phyloP scores from a whole-genome alignment of 495 filamentous ascomycete species.

The Xylaria castorea region DNA sequence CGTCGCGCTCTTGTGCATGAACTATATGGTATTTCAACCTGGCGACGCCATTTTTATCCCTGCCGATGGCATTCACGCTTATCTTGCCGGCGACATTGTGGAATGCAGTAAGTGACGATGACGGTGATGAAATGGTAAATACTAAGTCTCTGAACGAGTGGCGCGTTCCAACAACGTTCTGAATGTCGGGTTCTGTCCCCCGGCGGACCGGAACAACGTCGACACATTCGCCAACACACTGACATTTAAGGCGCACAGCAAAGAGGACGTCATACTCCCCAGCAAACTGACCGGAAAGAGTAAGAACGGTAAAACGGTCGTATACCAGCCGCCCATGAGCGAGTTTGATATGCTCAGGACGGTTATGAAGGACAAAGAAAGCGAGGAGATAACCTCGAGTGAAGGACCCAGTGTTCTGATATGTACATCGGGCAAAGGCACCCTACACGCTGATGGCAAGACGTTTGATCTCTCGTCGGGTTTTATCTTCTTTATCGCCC shows the following conservation, averaged over 20 bases:
- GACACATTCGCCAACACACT: conserved; percentile 67
- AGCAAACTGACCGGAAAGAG: conserved; percentile 58
- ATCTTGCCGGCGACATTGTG: conserved; percentile 78
- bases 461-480: conserved; percentile 66
- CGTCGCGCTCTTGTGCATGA: conserved; percentile 74
- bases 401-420: conserved; percentile 71
- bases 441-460: conserved; percentile 62
- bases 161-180: conserved; percentile 81
- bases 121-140: neutral
- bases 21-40: conserved; percentile 69
- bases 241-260: conserved; percentile 65
- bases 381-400: conserved; percentile 62
- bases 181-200: conserved; percentile 76
- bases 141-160: conserved; percentile 46
- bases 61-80: conserved; percentile 80
- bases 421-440: conserved; percentile 66
- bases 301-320: conserved; percentile 62
- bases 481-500: conserved; percentile 72
- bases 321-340: conserved; percentile 71
- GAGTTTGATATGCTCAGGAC: conserved; percentile 76
- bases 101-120: conserved; percentile 63
- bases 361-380: conserved; percentile 61
- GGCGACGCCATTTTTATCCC: conserved; percentile 78
- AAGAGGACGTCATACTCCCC: conserved; percentile 59
- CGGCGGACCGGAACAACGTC: conserved; percentile 64